Evolutionary conservation across 495 filamentous ascomycete species (phyloP), one percentile per base, ranked within the genome.

Genomic region (Daldinia childiae): DNA sequence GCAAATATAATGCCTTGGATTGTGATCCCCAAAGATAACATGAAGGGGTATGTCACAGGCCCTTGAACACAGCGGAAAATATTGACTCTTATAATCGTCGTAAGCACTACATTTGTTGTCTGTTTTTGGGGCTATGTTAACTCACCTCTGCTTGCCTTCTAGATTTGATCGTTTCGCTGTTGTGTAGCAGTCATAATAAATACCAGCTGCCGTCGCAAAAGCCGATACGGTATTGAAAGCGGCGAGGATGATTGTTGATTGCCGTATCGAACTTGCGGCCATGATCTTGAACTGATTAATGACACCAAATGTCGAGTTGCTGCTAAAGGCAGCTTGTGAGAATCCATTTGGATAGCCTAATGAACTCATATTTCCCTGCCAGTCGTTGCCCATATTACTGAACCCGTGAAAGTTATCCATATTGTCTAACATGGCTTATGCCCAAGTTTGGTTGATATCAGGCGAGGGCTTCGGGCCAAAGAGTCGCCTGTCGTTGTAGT

Each of bases 221-320:
- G 82, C 82, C 15, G 82, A 81, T 36, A 83, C 72, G 14, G 80
- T 80, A 70, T 85, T 85, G 73, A 85, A 84, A 32, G 75, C 69
- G 52, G 83, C 80, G 34, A 85, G 78, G 39, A 84, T 83, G 60
- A 84, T 82, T 39, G 81, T 84, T 36, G 82, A 84, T 8, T 80
- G 83, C 56, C 83, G 76, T 74, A 84, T 81, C 34, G 82, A 84
- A 64, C 74, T 82, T 62, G 80, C 81, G 63, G 81, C 78, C 12
- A 78, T 74, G 65, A 84, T 83, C 45, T 76, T 76, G 67, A 84
- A 73, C 26, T 82, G 73, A 69, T 81, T 82, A 68, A 80, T 75
- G 51, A 84, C 67, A 39, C 69, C 61, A 21, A 76, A 67, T 17
- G 74, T 75, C 30, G 71, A 71, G 72, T 78, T 84, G 57, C 58